These are phyloP conservation scores for Trametes gibbosa DNA, from an alignment of 768 basidiomycete species.

Conservation along the genomic window DNA sequence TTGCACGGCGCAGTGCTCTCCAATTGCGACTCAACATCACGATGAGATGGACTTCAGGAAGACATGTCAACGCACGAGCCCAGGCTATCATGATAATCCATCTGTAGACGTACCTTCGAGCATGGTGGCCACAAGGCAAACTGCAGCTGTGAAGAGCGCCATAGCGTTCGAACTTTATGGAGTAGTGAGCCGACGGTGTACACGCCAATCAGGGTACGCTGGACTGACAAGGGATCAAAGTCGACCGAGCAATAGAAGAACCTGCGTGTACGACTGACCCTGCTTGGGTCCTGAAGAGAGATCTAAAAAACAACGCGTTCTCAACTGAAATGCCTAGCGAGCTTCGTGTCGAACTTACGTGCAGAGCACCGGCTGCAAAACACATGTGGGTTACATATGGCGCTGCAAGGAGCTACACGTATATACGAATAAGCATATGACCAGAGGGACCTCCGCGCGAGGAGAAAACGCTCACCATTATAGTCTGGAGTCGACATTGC, in stretches of 20 bases:
- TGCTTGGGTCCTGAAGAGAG: constrained; percentile 21
- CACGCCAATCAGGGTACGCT: not conserved
- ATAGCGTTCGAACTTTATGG: constrained; percentile 17
- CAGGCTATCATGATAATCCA: not conserved
- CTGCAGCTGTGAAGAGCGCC: constrained; percentile 21
- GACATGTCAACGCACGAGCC: not conserved
- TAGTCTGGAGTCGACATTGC: not conserved
- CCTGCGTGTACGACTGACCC: constrained; percentile 21
- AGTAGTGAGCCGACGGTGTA: not conserved
- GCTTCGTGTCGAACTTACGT: constrained; percentile 8
- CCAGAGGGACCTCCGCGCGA: not conserved
- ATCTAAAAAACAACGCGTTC: constrained; percentile 2
- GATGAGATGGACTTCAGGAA: constrained; percentile 17
- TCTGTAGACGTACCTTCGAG: constrained; percentile 21
- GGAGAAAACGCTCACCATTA: not conserved
- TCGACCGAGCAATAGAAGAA: constrained; percentile 32
- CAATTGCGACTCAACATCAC: constrained; percentile 19
- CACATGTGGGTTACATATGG: constrained; percentile 20
- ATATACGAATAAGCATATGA: too few species aligned
- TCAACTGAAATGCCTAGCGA: not conserved
- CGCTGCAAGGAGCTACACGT: constrained; percentile 12
- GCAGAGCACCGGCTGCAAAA: constrained; percentile 20
- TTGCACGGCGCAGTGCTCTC: constrained; percentile 19
- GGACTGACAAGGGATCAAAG: constrained; percentile 22
- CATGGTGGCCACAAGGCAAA: constrained; percentile 21